A percentile compares a stretch with the other conserved stretches of the same genome.
These are phyloP conservation scores for Fonsecaea erecta DNA, from an alignment of 2,329 filamentous ascomycete species.

Conservation along the genomic window DNA sequence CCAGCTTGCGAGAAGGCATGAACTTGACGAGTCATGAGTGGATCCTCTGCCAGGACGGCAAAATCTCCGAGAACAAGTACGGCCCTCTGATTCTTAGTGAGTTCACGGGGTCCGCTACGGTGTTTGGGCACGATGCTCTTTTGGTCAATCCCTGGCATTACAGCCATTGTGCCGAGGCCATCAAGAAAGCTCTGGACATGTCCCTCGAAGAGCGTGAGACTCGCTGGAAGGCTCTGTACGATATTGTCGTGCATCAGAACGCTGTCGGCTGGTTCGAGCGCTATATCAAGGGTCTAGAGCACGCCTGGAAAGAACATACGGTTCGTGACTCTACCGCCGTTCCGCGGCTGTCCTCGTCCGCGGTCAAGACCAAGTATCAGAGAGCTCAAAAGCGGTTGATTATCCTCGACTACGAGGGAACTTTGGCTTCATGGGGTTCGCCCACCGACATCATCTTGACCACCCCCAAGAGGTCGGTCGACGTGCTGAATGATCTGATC, in stretches of 20 bases:
- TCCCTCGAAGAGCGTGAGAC: slow-evolving; percentile 70
- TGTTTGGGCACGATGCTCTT: slow-evolving; percentile 81
- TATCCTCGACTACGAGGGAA: slow-evolving; percentile 92
- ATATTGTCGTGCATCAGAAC: slow-evolving; percentile 77
- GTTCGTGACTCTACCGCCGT: slow-evolving; percentile 83
- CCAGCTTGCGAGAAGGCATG: slow-evolving; percentile 95
- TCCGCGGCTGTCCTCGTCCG: slow-evolving; percentile 75
- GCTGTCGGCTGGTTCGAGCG: slow-evolving; percentile 84
- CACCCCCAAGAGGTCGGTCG: slow-evolving; percentile 82
- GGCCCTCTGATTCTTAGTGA: slow-evolving; percentile 91
- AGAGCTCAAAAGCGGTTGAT: slow-evolving; percentile 73
- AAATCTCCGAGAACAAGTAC: slow-evolving; percentile 73
- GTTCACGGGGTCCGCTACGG: slow-evolving; percentile 87
- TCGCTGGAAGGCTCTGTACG: slow-evolving; percentile 75
- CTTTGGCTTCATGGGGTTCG: slow-evolving; percentile 83
- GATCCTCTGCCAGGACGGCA: slow-evolving; percentile 88
- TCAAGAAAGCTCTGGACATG: slow-evolving; percentile 84
- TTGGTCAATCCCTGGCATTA: slow-evolving; percentile 97
- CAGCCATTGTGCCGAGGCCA: slow-evolving; percentile 81
- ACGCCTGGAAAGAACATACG: slow-evolving; percentile 82
- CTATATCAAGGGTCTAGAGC: slow-evolving; percentile 71
- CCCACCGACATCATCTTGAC: slow-evolving; percentile 83
- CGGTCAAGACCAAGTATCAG: slow-evolving; percentile 69
- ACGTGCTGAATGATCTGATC: slow-evolving; percentile 79
- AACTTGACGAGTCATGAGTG: slow-evolving; percentile 95